Base-by-base conservation (phyloP, 305 asterid species). In the Caryopteris hybrid region DNA sequence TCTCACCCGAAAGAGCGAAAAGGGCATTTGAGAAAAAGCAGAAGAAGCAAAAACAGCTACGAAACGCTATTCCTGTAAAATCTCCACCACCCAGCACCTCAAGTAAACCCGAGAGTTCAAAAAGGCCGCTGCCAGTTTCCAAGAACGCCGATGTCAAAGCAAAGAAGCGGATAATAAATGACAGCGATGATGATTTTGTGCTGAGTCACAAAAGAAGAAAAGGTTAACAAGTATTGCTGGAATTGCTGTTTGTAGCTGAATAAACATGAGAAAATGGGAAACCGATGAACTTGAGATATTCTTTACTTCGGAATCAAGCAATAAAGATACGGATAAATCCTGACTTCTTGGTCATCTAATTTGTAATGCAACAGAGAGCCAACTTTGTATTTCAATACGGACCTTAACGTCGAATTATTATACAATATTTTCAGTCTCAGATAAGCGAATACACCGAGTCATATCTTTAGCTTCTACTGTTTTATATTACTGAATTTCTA, bases 21-120 rank as follows among this genome's bases (percentile, higher is more conserved):
- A 88, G 65, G 74, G 96, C 89, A 0, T 81, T 75, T 0, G 96
- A 91, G 79, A 89, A 84, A 72, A 88, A 88, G 76, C 96, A 85
- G 79, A 86, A 83, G 84, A 86, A 91, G 82, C 89, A 81, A 66
- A 91, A 88, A 74, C 96, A 88, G 53, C 84, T 78, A 6, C 77
- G 96, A 18, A 59, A 21, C 16, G 95, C 96, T 12, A 85, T 84
- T 29, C 92, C 97, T 9, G 62, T 83, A 13, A 90, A 90, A 80
- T 83, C 91, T 57, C 88, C 87, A 33, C 83, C 86, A 5, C 88
- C 82, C 1, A 66, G 67, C 29, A n/a, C 62, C 5, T 64, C 80
- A 38, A 74, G 69, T 68, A 84, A 72, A 73, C 78, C 89, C 1
- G 95, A 74, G 85, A 91, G 81, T 59, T 88, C 95, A 27, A 82